Evolutionary conservation across 768 basidiomycete genomes (phyloP).

Genomic region (Mycena chlorophos): DNA sequence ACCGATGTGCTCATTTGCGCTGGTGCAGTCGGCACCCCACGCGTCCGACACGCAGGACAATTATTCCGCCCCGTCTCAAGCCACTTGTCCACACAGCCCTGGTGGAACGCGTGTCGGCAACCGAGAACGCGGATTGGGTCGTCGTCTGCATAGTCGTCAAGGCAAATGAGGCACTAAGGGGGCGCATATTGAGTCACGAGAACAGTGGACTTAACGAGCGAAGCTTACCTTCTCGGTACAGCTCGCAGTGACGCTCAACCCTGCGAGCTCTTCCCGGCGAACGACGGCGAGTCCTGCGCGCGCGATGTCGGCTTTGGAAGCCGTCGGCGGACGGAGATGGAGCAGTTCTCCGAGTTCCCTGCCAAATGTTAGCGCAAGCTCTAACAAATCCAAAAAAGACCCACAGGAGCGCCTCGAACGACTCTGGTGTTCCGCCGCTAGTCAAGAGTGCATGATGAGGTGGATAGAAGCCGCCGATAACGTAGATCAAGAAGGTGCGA

Average conservation of each 20-base stretch:
- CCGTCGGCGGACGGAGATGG: slow-evolving; percentile 80
- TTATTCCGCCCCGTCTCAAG: slow-evolving; percentile 82
- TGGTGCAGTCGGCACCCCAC: background rate
- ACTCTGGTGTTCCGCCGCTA: slow-evolving; percentile 72
- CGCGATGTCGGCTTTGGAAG: slow-evolving; percentile 80
- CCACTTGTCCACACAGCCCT: slow-evolving; percentile 86
- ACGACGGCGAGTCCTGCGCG: slow-evolving; percentile 80
- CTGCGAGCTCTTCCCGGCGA: slow-evolving; percentile 50
- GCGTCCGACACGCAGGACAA: slow-evolving; percentile 85
- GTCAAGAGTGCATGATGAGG: slow-evolving; percentile 86
- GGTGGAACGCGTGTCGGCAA: slow-evolving; percentile 91
- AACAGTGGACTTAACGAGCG: background rate
- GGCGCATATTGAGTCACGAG: slow-evolving; percentile 4
- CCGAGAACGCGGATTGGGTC: slow-evolving; percentile 79
- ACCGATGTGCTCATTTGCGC: too few species aligned
- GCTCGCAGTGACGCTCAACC: slow-evolving; percentile 70
- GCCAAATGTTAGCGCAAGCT: slow-evolving; percentile 1
- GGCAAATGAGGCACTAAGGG: slow-evolving; percentile 75
- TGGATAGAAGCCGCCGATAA: slow-evolving; percentile 91
- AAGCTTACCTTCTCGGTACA: slow-evolving; percentile 73
- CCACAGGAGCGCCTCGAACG: slow-evolving; percentile 77
- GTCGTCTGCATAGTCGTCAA: slow-evolving; percentile 79
- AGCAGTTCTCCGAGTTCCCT: slow-evolving; percentile 84
- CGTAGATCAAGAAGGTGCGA: slow-evolving; percentile 87
- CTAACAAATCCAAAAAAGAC: slow-evolving; percentile 25